phyloP scores from a whole-genome alignment of 768 basidiomycete genomes.

The Dictyophora rubrovolvata region DNA sequence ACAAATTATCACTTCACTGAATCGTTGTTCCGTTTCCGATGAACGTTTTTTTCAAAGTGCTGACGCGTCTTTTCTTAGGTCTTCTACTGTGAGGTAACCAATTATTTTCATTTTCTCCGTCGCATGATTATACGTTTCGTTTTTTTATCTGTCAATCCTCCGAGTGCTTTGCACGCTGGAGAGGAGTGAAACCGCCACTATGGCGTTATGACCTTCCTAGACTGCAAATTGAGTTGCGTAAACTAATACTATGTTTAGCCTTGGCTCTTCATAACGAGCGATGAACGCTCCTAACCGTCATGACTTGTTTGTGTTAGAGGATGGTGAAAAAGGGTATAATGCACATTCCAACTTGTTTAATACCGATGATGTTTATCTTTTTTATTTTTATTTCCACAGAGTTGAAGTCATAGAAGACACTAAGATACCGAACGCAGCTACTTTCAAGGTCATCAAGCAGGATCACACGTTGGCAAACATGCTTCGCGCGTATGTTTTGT shows the following conservation, averaged over 20 bases:
- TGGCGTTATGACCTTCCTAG: slow-evolving; percentile 2
- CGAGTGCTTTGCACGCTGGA: slow-evolving; percentile 25
- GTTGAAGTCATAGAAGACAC: slow-evolving; percentile 91
- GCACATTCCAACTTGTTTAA: slow-evolving; percentile 3
- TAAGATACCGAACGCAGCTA: slow-evolving; percentile 95
- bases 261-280: background rate
- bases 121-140: slow-evolving; percentile 25
- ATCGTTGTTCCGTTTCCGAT: slow-evolving; percentile 6
- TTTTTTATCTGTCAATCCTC: slow-evolving; percentile 48
- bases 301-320: slow-evolving; percentile 84
- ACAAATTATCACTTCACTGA: slow-evolving; percentile 38
- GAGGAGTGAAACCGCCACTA: slow-evolving; percentile 12
- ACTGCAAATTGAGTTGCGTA: background rate
- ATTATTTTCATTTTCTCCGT: background rate
- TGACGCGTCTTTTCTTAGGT: slow-evolving; percentile 6
- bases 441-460: slow-evolving; percentile 89
- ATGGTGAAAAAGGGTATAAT: slow-evolving; percentile 89
- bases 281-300: slow-evolving; percentile 96
- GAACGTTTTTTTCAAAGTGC: background rate
- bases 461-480: slow-evolving; percentile 96
- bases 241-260: background rate
- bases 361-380: slow-evolving; percentile 9
- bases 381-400: slow-evolving; percentile 30
- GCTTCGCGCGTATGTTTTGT: slow-evolving; percentile 75
- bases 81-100: background rate